phyloP scores from a whole-genome alignment of 805 yeast species.

The Candida nemodendra region DNA sequence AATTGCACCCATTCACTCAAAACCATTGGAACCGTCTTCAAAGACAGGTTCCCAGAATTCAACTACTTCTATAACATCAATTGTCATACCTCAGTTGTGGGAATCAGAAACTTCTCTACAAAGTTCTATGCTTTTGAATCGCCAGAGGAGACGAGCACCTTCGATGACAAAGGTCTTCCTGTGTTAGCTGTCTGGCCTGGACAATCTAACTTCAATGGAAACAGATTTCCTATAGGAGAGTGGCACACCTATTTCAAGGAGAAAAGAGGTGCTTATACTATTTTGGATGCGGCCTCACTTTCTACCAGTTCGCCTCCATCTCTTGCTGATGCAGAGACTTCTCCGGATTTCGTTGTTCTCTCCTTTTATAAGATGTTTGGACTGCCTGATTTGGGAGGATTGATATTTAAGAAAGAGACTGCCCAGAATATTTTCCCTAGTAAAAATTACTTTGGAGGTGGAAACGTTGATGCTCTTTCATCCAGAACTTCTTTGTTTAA shows the following conservation, averaged over 20 bases:
- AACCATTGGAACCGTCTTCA: slow-evolving; percentile 31
- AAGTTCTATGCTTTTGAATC: slow-evolving; percentile 13
- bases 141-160: slow-evolving; percentile 1
- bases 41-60: slow-evolving; percentile 21
- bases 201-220: slow-evolving; percentile 46
- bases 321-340: slow-evolving; percentile 18
- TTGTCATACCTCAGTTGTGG: slow-evolving; percentile 44
- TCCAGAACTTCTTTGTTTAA: slow-evolving; percentile 22
- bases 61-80: slow-evolving; percentile 32
- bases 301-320: slow-evolving; percentile 37
- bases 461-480: slow-evolving; percentile 42
- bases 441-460: slow-evolving; percentile 44
- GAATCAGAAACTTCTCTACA: slow-evolving; percentile 32
- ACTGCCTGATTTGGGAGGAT: slow-evolving; percentile 43
- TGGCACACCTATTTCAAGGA: slow-evolving; percentile 27
- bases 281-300: slow-evolving; percentile 40
- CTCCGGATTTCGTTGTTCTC: slow-evolving; percentile 39
- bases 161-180: slow-evolving; percentile 9
- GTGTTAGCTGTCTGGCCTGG: slow-evolving; percentile 39
- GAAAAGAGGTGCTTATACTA: slow-evolving; percentile 18
- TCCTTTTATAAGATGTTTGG: slow-evolving; percentile 49
- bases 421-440: slow-evolving; percentile 23
- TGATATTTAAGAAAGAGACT: slow-evolving; percentile 32
- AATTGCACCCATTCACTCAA: slow-evolving; percentile 43
- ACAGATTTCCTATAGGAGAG: slow-evolving; percentile 31